Conservation (phyloP, 148 eudicot genomes). For the Heliamphora exappendiculata region DNA sequence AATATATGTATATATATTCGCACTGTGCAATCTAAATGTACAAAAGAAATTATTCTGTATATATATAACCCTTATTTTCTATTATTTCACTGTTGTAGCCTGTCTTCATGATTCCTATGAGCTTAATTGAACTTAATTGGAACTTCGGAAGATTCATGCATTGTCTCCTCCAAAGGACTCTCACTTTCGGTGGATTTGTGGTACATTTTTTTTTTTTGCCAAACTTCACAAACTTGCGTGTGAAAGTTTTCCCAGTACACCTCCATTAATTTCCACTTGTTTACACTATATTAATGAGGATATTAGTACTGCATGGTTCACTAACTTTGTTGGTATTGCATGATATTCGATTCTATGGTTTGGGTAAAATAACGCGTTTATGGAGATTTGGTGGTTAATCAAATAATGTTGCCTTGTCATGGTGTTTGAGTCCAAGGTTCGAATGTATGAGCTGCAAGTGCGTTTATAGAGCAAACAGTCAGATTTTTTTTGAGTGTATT, state of each 20-base stretch:
- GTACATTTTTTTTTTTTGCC: neutral
- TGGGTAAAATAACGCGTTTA: neutral
- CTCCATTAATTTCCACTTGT: neutral
- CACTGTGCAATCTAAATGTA: neutral
- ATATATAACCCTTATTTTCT: neutral
- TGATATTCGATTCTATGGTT: neutral
- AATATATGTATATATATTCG: no score
- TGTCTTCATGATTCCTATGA: no score
- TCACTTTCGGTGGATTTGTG: no score
- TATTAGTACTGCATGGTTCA: neutral
- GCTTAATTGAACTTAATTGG: no score
- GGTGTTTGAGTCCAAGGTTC: neutral
- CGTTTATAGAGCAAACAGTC: no score
- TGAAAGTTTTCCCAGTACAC: neutral
- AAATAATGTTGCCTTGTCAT: neutral
- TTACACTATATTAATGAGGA: neutral
- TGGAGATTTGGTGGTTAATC: neutral
- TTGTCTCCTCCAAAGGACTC: neutral
- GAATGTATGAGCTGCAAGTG: no score
- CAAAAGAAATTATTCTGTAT: neutral
- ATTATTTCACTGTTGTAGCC: neutral
- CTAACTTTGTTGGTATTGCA: neutral
- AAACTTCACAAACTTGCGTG: conserved; percentile 5
- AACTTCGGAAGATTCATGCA: no score
- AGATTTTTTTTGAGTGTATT: no score